Conservation (phyloP, 2,329 filamentous ascomycete species). For the Ustilaginoidea virens region DNA sequence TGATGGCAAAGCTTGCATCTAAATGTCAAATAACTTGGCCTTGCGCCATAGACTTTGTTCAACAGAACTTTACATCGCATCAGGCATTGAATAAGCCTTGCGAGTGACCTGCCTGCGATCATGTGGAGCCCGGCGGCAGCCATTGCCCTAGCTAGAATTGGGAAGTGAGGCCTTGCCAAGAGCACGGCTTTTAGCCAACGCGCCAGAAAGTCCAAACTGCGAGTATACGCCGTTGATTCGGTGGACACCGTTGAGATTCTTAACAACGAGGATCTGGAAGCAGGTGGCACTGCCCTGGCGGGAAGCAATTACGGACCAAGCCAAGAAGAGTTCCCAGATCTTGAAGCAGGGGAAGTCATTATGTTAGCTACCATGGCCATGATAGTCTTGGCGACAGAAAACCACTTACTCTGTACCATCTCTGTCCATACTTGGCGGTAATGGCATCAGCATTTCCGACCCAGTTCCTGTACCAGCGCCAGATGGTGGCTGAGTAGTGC, state of each 20-base stretch:
- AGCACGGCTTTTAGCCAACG: conserved; percentile 23
- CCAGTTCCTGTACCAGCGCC: conserved; percentile 98
- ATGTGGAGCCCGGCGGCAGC: neutral
- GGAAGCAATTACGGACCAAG: conserved; percentile 69
- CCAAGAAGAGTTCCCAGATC: conserved; percentile 90
- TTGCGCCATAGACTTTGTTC: no score
- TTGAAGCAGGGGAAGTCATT: no score
- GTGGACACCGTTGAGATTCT: conserved; percentile 81
- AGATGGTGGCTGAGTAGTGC: conserved; percentile 86
- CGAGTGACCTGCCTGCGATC: no score
- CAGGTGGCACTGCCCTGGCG: conserved; percentile 74
- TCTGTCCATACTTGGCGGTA: conserved; percentile 74
- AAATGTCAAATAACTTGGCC: no score
- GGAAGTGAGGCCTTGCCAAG: conserved; percentile 10
- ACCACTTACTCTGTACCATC: conserved; percentile 71
- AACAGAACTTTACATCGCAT: no score
- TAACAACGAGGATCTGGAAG: conserved; percentile 75
- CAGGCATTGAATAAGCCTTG: no score
- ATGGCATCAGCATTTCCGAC: conserved; percentile 82
- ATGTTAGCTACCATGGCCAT: no score
- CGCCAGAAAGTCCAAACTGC: conserved; percentile 55
- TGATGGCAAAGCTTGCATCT: no score
- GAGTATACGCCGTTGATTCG: conserved; percentile 57
- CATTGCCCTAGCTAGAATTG: neutral
- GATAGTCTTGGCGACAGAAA: no score